Percentiles rank a stretch among this genome's conserved stretches.
These are phyloP conservation scores for Lentinula guzmanii DNA, from an alignment of 768 basidiomycete genomes.

Conservation along the genomic window DNA sequence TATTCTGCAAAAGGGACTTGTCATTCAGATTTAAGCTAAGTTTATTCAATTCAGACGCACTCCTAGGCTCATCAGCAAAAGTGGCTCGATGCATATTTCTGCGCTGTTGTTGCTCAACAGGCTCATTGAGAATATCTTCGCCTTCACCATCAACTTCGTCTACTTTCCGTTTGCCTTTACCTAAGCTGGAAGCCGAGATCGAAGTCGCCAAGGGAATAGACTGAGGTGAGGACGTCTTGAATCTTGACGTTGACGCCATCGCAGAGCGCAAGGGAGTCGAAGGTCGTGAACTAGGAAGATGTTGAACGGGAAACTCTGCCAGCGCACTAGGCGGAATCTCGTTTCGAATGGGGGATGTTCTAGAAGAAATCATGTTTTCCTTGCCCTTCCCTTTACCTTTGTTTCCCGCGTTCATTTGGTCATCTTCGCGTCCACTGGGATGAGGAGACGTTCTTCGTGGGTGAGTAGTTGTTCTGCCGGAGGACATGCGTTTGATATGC, in stretches of 20 bases:
- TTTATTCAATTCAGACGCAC: neutral
- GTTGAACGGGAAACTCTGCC: neutral
- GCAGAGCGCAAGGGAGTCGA: neutral
- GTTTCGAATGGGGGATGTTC: neutral
- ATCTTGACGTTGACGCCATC: neutral
- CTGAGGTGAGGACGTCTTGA: neutral
- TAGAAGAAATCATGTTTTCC: neutral
- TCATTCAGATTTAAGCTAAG: neutral
- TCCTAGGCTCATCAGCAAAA: slow-evolving; percentile 1
- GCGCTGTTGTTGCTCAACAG: neutral
- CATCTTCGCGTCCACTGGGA: neutral
- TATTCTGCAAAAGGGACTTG: neutral
- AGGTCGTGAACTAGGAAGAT: neutral
- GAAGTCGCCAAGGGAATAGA: neutral
- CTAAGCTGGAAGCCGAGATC: neutral
- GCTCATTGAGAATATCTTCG: neutral
- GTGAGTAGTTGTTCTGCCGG: neutral
- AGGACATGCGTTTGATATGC: neutral
- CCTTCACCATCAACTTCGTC: slow-evolving; percentile 1
- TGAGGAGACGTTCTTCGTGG: neutral
- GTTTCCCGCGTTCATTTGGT: neutral
- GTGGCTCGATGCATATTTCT: neutral
- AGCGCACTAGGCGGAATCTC: neutral
- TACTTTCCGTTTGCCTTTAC: slow-evolving; percentile 2
- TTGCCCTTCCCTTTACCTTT: neutral